Evolutionary conservation across 1,284 basidiomycete genomes (phyloP).

Genomic region (Grifola frondosa): DNA sequence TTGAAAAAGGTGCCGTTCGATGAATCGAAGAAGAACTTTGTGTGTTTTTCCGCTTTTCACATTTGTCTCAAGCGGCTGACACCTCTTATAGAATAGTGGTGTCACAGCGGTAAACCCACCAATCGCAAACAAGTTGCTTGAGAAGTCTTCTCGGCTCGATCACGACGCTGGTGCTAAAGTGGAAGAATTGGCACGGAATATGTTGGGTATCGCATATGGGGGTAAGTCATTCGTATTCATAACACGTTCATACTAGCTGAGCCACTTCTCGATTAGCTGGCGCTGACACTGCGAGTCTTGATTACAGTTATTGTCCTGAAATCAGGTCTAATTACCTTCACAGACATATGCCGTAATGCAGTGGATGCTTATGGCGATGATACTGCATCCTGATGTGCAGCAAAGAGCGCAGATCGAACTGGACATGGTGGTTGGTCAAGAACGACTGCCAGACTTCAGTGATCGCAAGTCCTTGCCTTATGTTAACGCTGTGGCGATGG

Average conservation of each 20-base stretch:
- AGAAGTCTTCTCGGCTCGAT: neutral
- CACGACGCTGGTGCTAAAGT: neutral
- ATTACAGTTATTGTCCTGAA: conserved; percentile 13
- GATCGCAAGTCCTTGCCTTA: conserved; percentile 14
- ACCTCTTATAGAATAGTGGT: conserved; percentile 41
- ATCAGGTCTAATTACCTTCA: neutral
- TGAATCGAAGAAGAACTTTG: conserved; percentile 51
- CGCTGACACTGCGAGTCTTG: conserved; percentile 30
- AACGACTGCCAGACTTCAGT: conserved; percentile 15
- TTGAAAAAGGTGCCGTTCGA: conserved; percentile 53
- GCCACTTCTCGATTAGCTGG: conserved; percentile 25
- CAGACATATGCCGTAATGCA: neutral
- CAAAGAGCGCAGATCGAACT: conserved; percentile 27
- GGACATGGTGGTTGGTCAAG: conserved; percentile 18
- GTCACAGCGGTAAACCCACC: conserved; percentile 13
- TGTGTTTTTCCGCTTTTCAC: conserved; percentile 22
- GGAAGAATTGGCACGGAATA: conserved; percentile 53
- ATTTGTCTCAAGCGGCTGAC: conserved; percentile 23
- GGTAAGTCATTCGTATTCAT: conserved; percentile 19
- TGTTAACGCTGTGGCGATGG: conserved; percentile 13
- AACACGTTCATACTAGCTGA: neutral
- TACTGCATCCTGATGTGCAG: conserved; percentile 22
- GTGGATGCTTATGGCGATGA: conserved; percentile 17
- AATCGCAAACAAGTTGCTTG: neutral
- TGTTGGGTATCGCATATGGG: conserved; percentile 51